Evolutionary conservation across 805 yeast species (phyloP).

Genomic region (Sugiyamaella lignohabitans): DNA sequence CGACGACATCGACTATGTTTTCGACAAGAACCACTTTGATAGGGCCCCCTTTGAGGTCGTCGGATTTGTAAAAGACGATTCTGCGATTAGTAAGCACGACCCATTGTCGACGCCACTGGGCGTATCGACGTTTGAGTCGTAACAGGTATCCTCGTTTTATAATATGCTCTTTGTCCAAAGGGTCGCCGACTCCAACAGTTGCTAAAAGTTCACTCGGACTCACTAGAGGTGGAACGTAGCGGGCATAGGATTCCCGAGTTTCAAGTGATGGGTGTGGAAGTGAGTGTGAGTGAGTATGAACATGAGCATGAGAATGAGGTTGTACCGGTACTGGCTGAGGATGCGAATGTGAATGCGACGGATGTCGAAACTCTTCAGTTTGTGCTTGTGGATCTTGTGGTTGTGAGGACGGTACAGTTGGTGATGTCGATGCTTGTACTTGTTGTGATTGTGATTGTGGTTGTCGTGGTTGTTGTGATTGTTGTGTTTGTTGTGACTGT

Average conservation of each 20-base stretch:
- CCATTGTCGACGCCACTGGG: slow-evolving; percentile 44
- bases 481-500: too few relatives aligned
- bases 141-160: slow-evolving; percentile 40
- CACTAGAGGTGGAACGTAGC: neutral
- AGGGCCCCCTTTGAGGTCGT: slow-evolving; percentile 23
- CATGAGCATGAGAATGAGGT: neutral
- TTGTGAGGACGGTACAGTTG: slow-evolving; percentile 4
- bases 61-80: slow-evolving; percentile 38
- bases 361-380: neutral
- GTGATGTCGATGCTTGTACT: neutral
- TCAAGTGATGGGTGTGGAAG: neutral
- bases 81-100: slow-evolving; percentile 39
- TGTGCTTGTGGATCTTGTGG: neutral
- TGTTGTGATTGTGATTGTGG: neutral
- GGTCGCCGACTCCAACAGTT: neutral
- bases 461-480: too few relatives aligned
- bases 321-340: neutral
- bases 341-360: neutral
- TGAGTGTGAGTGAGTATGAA: neutral
- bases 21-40: slow-evolving; percentile 32
- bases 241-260: too few relatives aligned
- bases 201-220: neutral
- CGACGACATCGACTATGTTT: slow-evolving; percentile 43
- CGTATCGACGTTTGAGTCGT: slow-evolving; percentile 38
- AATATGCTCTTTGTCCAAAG: slow-evolving; percentile 28